Conservation (phyloP, 371 early-diverging fungal genomes). For the Rhizopus microsporus region DNA sequence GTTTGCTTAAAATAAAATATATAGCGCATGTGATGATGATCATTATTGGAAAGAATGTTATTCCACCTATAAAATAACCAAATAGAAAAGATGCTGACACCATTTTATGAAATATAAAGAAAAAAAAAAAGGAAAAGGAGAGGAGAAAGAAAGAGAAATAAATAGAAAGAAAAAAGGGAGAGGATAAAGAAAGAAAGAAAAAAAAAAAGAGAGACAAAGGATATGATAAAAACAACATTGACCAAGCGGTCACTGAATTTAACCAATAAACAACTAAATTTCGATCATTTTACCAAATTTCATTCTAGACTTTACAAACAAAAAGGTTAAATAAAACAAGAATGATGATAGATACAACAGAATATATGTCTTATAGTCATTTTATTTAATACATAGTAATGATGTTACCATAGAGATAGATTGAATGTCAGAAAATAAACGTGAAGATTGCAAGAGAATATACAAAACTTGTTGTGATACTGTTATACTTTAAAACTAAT, state of each 20-base stretch:
- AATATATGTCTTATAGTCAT: too few species aligned
- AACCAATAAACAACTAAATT: too few species aligned
- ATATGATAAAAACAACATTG: not conserved
- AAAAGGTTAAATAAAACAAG: too few species aligned
- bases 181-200: conserved; percentile 1
- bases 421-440: too few species aligned
- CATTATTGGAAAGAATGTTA: conserved; percentile 43
- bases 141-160: conserved; percentile 8
- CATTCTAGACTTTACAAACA: too few species aligned
- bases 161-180: conserved; percentile 1
- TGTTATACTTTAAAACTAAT: too few species aligned
- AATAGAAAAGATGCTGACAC: conserved; percentile 12
- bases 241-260: not conserved
- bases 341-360: too few species aligned
- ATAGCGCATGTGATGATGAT: conserved; percentile 5
- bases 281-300: too few species aligned
- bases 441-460: too few species aligned
- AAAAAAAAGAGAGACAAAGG: not conserved
- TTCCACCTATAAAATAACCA: conserved; percentile 39
- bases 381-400: too few species aligned
- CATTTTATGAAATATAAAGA: conserved; percentile 1
- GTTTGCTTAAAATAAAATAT: not conserved
- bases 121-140: conserved; percentile 3
- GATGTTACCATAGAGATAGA: too few species aligned
- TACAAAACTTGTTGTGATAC: too few species aligned